Evolutionary conservation across 192 early-diverging fungal species (phyloP).

Genomic region (Rhizophlyctis rosea): DNA sequence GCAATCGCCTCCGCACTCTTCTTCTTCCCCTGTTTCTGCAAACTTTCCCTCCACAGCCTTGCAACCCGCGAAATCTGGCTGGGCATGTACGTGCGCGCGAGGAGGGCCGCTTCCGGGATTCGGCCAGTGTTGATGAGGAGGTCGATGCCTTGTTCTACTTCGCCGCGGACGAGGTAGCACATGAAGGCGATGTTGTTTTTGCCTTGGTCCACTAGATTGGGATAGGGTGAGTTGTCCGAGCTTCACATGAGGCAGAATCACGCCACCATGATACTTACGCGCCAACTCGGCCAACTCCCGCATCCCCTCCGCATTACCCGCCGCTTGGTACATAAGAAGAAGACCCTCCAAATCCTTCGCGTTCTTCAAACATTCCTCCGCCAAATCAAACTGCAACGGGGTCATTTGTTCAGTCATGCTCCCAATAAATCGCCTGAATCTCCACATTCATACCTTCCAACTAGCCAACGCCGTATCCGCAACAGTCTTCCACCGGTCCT

Average conservation of each 20-base stretch:
- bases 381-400: slow-evolving; percentile 63
- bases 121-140: slow-evolving; percentile 85
- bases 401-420: background rate
- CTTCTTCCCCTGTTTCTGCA: slow-evolving; percentile 64
- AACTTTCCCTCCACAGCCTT: slow-evolving; percentile 74
- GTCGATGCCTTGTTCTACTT: slow-evolving; percentile 78
- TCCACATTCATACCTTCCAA: slow-evolving; percentile 64
- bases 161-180: slow-evolving; percentile 71
- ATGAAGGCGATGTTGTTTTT: slow-evolving; percentile 92
- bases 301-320: slow-evolving; percentile 79
- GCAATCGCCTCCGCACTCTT: slow-evolving; percentile 89
- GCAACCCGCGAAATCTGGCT: slow-evolving; percentile 52
- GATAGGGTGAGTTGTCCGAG: slow-evolving; percentile 22
- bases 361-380: slow-evolving; percentile 83
- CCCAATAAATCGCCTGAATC: slow-evolving; percentile 3
- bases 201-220: slow-evolving; percentile 58
- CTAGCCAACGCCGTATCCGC: slow-evolving; percentile 82
- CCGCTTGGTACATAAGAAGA: slow-evolving; percentile 85
- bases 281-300: slow-evolving; percentile 68
- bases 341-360: slow-evolving; percentile 90
- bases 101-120: slow-evolving; percentile 90
- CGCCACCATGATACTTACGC: slow-evolving; percentile 33
- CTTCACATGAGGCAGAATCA: background rate
- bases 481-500: slow-evolving; percentile 90
- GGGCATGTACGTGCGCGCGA: slow-evolving; percentile 88